Base-by-base conservation (phyloP, 2,329 filamentous ascomycete genomes). In the Aschersonia sp. region DNA sequence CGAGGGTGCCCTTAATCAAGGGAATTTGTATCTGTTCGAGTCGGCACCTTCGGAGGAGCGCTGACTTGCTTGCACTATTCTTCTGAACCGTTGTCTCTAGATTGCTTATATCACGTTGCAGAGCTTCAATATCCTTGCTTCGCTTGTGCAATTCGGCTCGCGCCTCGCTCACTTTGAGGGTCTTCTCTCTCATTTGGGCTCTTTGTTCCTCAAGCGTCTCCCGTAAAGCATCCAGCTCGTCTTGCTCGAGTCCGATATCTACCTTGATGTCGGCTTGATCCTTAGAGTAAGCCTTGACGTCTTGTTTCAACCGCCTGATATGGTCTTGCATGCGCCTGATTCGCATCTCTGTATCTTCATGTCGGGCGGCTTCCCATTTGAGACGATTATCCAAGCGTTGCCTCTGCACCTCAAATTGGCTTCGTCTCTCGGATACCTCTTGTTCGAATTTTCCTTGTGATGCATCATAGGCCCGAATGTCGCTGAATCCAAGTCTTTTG, bases 401-500 rank as follows among this genome's bases (percentile, higher is more conserved):
- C 60, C 82, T 85, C 61, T 98, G 92, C 4, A 84, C 81, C 48
- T 83, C 85, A 57, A 95, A 97, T 54, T 89, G 82, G 47, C 85
- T 81, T 52, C 87, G 87, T 69, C 89, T 89, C 64, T 92, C 82
- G 1, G 83, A 82, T 43, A 86, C 85, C 61, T 97, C 87, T 62
- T 95, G 87, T 63, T 97, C 89, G 45, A 94, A 70, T 42, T 85
- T 88, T 45, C 92, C 90, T 65, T 97, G 92, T 55, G 94, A 89
- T 30, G 84, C 84, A 61, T 97, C 88, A 58, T 97, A 98, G 49
- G 87, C 85, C 50, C 90, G 85, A 53, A 98, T 94, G 57, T 94
- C 83, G 49, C 78, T 74, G 62, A 95, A 97, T 1, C 89, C 87
- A 22, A 96, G 78, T 48, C 85, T 79, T 56, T 80, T 77, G 68